Conservation (phyloP, 306 rosid species). For the Quercus gilva region DNA sequence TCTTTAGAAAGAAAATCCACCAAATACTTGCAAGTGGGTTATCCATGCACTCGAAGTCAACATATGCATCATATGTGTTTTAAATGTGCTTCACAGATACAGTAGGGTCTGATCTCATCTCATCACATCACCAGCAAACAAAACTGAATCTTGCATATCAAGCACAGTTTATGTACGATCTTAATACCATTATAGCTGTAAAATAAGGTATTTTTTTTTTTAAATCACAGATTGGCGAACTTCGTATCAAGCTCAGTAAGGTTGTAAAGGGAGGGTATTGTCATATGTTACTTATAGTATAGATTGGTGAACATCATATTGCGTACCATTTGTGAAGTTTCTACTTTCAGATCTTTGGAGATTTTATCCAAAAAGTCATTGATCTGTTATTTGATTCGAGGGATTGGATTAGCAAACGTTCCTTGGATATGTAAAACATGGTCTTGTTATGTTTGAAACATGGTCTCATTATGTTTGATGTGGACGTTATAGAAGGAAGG, state of each 20-base stretch:
- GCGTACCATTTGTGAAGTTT: too few relatives aligned
- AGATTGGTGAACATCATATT: too few relatives aligned
- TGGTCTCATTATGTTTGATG: too few relatives aligned
- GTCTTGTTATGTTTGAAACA: too few relatives aligned
- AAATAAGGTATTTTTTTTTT: neutral
- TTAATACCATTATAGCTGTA: neutral
- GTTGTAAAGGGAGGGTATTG: neutral
- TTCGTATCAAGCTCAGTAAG: neutral
- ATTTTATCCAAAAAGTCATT: too few relatives aligned
- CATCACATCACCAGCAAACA: neutral
- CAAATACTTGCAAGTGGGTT: slow-evolving; percentile 14
- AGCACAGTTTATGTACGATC: neutral
- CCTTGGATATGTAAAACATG: too few relatives aligned
- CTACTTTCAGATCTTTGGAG: too few relatives aligned
- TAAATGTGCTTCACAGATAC: neutral
- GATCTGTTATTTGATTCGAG: too few relatives aligned
- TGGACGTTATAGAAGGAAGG: too few relatives aligned
- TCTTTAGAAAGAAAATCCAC: slow-evolving; percentile 27
- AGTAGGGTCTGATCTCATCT: too few relatives aligned
- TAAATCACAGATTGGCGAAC: neutral
- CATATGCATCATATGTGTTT: slow-evolving; percentile 4
- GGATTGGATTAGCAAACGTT: too few relatives aligned
- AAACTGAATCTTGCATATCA: neutral
- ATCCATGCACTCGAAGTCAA: slow-evolving; percentile 18
- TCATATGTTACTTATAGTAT: too few relatives aligned